Conservation (phyloP, 495 filamentous ascomycete species). For the Aspergillus heteromorphus region DNA sequence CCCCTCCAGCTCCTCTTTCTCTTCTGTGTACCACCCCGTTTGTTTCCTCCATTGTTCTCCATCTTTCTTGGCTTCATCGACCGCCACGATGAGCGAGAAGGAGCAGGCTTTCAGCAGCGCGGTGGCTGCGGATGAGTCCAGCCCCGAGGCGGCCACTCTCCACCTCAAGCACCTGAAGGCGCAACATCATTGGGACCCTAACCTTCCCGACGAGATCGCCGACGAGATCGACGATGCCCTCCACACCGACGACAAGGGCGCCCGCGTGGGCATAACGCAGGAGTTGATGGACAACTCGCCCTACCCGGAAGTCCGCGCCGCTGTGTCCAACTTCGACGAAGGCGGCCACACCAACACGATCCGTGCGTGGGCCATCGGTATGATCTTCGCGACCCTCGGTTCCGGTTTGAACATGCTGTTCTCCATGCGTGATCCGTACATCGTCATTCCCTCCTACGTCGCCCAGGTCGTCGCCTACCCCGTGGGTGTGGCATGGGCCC, state of each 20-base stretch:
- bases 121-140: conserved; percentile 26
- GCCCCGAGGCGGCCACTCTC: conserved; percentile 40
- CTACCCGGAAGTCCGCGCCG: conserved; percentile 56
- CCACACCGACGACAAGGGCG: conserved; percentile 46
- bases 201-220: conserved; percentile 57
- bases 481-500: conserved; percentile 54
- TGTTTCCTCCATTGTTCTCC: background rate
- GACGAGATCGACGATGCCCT: conserved; percentile 57
- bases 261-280: conserved; percentile 49
- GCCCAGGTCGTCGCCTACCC: conserved; percentile 68
- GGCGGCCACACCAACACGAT: conserved; percentile 62
- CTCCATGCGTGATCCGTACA: conserved; percentile 59
- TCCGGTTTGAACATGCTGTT: conserved; percentile 67
- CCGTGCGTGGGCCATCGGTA: conserved; percentile 66
- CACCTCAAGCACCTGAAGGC: conserved; percentile 46
- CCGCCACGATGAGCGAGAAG: conserved; percentile 26
- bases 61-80: background rate
- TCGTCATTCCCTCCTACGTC: conserved; percentile 62
- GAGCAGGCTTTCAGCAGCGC: conserved; percentile 21
- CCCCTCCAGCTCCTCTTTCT: background rate
- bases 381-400: conserved; percentile 60
- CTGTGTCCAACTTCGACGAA: conserved; percentile 53
- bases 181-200: conserved; percentile 64
- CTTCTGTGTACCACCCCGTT: background rate
- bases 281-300: conserved; percentile 62